A percentile compares a stretch with the other conserved stretches of the same genome.
These are phyloP conservation scores for Monosporascus ibericus DNA, from an alignment of 2,329 filamentous ascomycete genomes.

Conservation along the genomic window DNA sequence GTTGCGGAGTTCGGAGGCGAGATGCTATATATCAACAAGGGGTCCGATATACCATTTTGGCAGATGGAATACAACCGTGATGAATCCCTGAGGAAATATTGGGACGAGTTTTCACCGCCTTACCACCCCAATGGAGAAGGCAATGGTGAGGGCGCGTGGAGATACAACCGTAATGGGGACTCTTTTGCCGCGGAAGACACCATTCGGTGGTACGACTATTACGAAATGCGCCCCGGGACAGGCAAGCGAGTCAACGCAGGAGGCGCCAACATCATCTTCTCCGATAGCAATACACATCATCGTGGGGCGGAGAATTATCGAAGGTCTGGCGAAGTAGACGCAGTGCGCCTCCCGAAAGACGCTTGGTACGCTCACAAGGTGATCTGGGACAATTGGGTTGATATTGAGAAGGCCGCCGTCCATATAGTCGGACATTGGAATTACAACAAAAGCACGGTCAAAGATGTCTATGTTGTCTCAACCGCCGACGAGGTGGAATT, in stretches of 20 bases:
- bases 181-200: neutral
- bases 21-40: conserved; percentile 1
- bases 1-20: neutral
- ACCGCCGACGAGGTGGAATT: conserved; percentile 1
- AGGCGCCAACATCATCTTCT: conserved; percentile 2
- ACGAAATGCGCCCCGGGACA: neutral
- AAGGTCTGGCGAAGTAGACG: conserved; percentile 1
- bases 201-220: conserved; percentile 1
- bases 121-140: neutral
- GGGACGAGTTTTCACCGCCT: neutral
- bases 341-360: conserved; percentile 1
- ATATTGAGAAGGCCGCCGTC: neutral
- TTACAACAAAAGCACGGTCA: conserved; percentile 1
- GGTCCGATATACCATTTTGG: neutral
- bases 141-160: neutral
- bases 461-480: conserved; percentile 2
- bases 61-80: conserved; percentile 1
- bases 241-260: conserved; percentile 1
- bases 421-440: conserved; percentile 2
- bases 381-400: conserved; percentile 3
- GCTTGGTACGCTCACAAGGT: conserved; percentile 1
- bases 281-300: conserved; percentile 1
- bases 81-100: neutral
- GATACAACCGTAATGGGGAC: neutral
- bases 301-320: conserved; percentile 1